Conservation (phyloP, 768 basidiomycete species). For the Russula olivacea region DNA sequence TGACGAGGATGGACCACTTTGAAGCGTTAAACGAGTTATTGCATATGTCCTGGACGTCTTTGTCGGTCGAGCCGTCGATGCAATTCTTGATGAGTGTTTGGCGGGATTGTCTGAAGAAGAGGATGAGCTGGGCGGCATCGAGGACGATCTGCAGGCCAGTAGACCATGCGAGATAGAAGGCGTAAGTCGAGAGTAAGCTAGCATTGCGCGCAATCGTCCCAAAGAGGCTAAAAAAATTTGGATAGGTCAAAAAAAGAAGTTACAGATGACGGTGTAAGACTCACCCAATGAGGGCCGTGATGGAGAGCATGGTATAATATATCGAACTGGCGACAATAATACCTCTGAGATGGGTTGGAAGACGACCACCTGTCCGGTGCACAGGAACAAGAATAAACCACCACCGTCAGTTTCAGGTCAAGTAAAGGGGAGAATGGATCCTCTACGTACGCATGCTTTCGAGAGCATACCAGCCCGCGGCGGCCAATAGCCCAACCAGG, state of each 20-base stretch:
- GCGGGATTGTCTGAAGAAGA: slow-evolving; percentile 11
- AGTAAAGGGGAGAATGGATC: not conserved
- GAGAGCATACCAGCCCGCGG: slow-evolving; percentile 4
- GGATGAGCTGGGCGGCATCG: not conserved
- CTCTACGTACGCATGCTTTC: slow-evolving; percentile 12
- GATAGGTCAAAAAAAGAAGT: not conserved
- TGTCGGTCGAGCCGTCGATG: slow-evolving; percentile 18
- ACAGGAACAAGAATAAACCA: not conserved
- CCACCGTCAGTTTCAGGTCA: not conserved
- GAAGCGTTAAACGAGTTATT: not conserved
- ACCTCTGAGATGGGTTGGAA: not conserved
- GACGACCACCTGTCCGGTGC: slow-evolving; percentile 1
- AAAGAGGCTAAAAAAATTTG: slow-evolving; percentile 5
- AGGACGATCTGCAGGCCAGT: slow-evolving; percentile 10
- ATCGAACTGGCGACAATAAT: not conserved
- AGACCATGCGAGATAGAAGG: slow-evolving; percentile 10
- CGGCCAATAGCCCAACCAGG: slow-evolving; percentile 14
- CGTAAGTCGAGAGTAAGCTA: slow-evolving; percentile 14
- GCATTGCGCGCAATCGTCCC: slow-evolving; percentile 21
- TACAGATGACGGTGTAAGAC: not conserved
- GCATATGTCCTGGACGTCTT: slow-evolving; percentile 1
- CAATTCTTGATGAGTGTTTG: slow-evolving; percentile 11
- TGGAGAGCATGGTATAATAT: slow-evolving; percentile 3
- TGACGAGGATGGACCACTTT: slow-evolving; percentile 2
- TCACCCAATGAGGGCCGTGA: slow-evolving; percentile 20